These are phyloP conservation scores for Yamadazyma atmosphaerica DNA, from an alignment of 1,139 yeast genomes.

Conservation along the genomic window DNA sequence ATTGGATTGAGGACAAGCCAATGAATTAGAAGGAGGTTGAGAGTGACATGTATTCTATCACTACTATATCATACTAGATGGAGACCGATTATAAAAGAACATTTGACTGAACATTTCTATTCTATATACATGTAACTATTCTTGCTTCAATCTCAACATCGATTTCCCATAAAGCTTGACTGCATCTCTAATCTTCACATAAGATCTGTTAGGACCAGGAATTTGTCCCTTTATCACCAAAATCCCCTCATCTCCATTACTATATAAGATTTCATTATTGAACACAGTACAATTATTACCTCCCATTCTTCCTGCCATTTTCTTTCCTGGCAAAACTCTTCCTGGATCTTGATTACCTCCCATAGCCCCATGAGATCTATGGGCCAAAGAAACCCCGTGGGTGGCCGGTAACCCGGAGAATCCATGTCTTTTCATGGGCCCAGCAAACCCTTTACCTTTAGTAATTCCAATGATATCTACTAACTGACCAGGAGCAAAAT, in stretches of 20 bases:
- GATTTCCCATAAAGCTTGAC: constrained; percentile 44
- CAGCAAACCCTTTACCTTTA: constrained; percentile 97
- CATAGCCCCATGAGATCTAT: constrained; percentile 96
- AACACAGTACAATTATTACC: constrained; percentile 69
- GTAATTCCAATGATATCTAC: constrained; percentile 79
- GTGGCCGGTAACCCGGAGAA: constrained; percentile 89
- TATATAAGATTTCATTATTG: constrained; percentile 74
- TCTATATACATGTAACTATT: constrained; percentile 4
- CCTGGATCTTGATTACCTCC: constrained; percentile 97
- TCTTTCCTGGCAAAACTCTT: constrained; percentile 93
- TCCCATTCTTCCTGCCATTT: constrained; percentile 99
- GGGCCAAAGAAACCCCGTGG: constrained; percentile 94
- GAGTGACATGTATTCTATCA: too few relatives aligned
- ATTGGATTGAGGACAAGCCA: constrained; percentile 10
- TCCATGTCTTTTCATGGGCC: constrained; percentile 98
- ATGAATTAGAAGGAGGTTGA: constrained; percentile 13
- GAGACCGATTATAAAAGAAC: too few relatives aligned
- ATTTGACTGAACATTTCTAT: too few relatives aligned
- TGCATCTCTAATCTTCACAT: constrained; percentile 79
- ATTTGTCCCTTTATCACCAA: constrained; percentile 85
- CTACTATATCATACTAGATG: too few relatives aligned
- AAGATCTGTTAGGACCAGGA: constrained; percentile 83
- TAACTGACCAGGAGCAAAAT: constrained; percentile 77
- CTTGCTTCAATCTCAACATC: constrained; percentile 17
- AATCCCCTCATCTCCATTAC: constrained; percentile 78